These are phyloP conservation scores for Colletotrichum liriopes DNA, from an alignment of 2,329 filamentous ascomycete species.

Conservation along the genomic window DNA sequence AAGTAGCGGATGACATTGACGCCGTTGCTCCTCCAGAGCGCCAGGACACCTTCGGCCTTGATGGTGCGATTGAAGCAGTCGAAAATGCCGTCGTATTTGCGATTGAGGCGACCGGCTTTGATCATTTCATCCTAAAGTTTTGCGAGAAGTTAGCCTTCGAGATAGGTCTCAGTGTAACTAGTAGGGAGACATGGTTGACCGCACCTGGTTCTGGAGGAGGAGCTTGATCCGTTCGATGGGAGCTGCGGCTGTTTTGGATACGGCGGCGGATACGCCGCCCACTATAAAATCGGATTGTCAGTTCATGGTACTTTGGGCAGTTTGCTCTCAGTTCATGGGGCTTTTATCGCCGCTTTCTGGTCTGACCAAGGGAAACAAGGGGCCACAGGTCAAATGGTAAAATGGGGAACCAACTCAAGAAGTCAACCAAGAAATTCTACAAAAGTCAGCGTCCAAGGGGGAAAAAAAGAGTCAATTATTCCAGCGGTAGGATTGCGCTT, in stretches of 20 bases:
- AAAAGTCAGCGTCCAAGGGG: too few relatives aligned
- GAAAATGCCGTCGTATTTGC: slow-evolving; percentile 92
- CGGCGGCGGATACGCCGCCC: slow-evolving; percentile 99
- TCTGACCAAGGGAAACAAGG: too few relatives aligned
- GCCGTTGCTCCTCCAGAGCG: slow-evolving; percentile 99
- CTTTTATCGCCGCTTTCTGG: too few relatives aligned
- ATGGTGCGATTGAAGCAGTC: slow-evolving; percentile 97
- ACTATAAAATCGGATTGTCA: slow-evolving; percentile 67
- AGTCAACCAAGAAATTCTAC: too few relatives aligned
- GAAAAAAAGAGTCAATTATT: too few relatives aligned
- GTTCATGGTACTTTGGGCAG: too few relatives aligned
- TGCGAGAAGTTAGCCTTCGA: too few relatives aligned
- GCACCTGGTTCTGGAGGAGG: slow-evolving; percentile 99
- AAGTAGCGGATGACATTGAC: slow-evolving; percentile 99
- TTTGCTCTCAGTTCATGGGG: too few relatives aligned
- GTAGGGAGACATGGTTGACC: slow-evolving; percentile 54
- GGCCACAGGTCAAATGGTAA: too few relatives aligned
- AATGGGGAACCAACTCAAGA: too few relatives aligned
- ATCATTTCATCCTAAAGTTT: slow-evolving; percentile 96
- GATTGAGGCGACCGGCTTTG: slow-evolving; percentile 97
- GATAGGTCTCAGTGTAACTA: too few relatives aligned
- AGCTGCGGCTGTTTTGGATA: slow-evolving; percentile 99
- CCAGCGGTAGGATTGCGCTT: too few relatives aligned
- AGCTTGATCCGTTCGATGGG: slow-evolving; percentile 99
- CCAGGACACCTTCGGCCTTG: slow-evolving; percentile 91